Conservation (phyloP, 2,329 filamentous ascomycete species). For the Thelonectria blattea region DNA sequence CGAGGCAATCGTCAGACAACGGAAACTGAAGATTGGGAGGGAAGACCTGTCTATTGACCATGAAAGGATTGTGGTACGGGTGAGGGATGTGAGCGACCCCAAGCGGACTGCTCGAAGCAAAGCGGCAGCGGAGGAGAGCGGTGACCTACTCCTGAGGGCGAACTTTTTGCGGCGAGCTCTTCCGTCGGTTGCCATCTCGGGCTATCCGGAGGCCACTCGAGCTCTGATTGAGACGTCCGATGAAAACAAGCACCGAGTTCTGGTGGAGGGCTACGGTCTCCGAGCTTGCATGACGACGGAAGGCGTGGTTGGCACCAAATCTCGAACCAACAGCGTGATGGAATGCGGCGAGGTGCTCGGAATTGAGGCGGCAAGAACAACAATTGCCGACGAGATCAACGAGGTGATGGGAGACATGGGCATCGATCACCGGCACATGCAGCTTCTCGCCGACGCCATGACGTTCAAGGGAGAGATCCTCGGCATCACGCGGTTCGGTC, state of each 20-base stretch:
- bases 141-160: conserved; percentile 72
- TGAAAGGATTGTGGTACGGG: conserved; percentile 74
- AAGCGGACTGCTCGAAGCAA: conserved; percentile 56
- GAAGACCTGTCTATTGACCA: conserved; percentile 67
- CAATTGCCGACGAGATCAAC: conserved; percentile 87
- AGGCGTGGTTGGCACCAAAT: conserved; percentile 80
- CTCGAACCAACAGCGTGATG: conserved; percentile 85
- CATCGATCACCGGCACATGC: conserved; percentile 98
- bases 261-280: conserved; percentile 95
- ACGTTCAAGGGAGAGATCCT: conserved; percentile 97
- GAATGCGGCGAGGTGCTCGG: conserved; percentile 87
- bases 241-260: conserved; percentile 70
- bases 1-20: conserved; percentile 76
- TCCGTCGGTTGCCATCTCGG: conserved; percentile 84
- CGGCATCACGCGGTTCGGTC: conserved; percentile 93
- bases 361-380: conserved; percentile 90
- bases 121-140: conserved; percentile 48
- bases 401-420: conserved; percentile 92
- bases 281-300: conserved; percentile 90
- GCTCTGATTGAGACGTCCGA: conserved; percentile 88
- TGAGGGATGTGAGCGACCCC: conserved; percentile 62
- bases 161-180: conserved; percentile 85
- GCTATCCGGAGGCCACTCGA: conserved; percentile 83
- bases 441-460: conserved; percentile 96
- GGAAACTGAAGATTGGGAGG: conserved; percentile 78